Conservation (phyloP, 257 asterid genomes). For the Coffea canephora region DNA sequence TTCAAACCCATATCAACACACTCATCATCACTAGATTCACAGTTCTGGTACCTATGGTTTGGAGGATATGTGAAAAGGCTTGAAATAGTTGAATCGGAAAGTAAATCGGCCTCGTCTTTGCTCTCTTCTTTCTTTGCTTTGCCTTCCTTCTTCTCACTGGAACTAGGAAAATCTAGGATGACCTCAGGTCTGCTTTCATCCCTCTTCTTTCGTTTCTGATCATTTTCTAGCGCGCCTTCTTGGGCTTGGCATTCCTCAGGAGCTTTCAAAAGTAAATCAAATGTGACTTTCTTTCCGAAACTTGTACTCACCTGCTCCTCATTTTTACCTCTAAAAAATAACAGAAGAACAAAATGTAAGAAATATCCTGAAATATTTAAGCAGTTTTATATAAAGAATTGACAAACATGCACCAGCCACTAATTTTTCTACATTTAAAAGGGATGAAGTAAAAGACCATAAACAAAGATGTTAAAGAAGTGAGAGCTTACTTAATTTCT, state of each 20-base stretch:
- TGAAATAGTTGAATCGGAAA: slow-evolving; percentile 22
- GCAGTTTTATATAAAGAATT: background rate
- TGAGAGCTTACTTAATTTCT: slow-evolving; percentile 15
- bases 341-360: background rate
- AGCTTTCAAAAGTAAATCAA: background rate
- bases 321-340: slow-evolving; percentile 13
- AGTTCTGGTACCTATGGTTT: slow-evolving; percentile 7
- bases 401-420: background rate
- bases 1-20: slow-evolving; percentile 10
- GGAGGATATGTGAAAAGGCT: slow-evolving; percentile 21
- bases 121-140: background rate
- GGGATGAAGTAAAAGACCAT: background rate
- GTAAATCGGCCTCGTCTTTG: background rate
- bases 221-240: slow-evolving; percentile 9
- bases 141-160: slow-evolving; percentile 1
- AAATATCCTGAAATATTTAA: background rate
- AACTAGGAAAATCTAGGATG: background rate
- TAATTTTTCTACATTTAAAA: too few relatives aligned
- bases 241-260: background rate
- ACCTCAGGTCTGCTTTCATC: background rate
- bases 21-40: slow-evolving; percentile 20
- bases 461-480: background rate
- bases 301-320: slow-evolving; percentile 18
- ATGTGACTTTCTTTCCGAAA: slow-evolving; percentile 14
- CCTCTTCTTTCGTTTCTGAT: background rate